Evolutionary conservation across 345 rosid species (phyloP).

Genomic region (Ceriops zippeliana): DNA sequence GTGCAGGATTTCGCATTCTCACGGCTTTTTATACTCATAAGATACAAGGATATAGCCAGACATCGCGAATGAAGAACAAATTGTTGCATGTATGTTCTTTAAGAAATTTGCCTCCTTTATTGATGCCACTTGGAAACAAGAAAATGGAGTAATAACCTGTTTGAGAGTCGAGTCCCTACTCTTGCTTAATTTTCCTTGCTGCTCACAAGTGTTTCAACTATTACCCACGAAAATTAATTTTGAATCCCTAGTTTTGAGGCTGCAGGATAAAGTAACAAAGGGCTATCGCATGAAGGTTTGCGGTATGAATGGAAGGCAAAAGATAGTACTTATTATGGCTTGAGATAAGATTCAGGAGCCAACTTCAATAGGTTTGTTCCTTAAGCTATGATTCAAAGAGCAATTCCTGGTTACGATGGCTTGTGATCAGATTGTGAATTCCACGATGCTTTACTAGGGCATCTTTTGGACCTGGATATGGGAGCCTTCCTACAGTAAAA

Average conservation of each 20-base stretch:
- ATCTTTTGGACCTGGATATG: no score
- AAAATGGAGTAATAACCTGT: neutral
- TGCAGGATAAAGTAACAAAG: neutral
- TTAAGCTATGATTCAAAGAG: no score
- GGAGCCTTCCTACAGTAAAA: no score
- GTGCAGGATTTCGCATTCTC: neutral
- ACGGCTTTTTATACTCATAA: neutral
- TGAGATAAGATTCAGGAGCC: no score
- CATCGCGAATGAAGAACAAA: neutral
- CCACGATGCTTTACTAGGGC: no score
- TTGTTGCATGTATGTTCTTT: neutral
- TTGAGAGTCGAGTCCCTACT: neutral
- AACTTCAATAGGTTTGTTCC: no score
- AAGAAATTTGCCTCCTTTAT: no score
- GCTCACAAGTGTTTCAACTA: neutral
- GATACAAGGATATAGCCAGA: neutral
- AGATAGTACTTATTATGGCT: neutral
- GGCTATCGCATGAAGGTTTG: no score
- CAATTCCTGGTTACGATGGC: no score
- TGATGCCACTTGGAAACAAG: neutral
- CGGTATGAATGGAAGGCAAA: neutral
- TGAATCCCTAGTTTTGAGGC: no score
- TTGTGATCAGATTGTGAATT: no score
- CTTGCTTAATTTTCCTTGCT: neutral
- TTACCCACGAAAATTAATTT: neutral